These are phyloP conservation scores for Apiospora rasikravindrae DNA, from an alignment of 2,329 filamentous ascomycete species.

Conservation along the genomic window DNA sequence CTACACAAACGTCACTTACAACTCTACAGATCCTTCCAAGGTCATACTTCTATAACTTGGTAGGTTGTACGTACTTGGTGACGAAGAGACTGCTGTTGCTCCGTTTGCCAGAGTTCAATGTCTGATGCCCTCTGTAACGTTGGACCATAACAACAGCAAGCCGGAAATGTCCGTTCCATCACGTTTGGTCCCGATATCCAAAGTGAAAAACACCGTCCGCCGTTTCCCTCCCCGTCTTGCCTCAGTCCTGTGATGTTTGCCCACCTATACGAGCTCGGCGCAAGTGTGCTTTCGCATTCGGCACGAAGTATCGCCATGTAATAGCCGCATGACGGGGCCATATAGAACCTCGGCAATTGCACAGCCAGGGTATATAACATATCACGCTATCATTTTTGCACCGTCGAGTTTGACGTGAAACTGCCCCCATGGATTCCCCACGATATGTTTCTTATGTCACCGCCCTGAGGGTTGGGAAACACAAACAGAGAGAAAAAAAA, in stretches of 20 bases:
- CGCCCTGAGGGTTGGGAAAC: neutral
- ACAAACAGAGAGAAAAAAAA: neutral
- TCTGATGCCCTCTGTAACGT: neutral
- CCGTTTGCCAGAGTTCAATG: too few species aligned
- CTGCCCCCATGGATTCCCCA: conserved; percentile 11
- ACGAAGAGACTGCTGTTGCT: neutral
- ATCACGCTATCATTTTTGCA: neutral
- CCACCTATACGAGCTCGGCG: conserved; percentile 5
- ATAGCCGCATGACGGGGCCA: neutral
- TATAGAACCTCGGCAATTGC: conserved; percentile 2
- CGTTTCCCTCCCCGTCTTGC: neutral
- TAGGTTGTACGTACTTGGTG: neutral
- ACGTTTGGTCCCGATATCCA: neutral
- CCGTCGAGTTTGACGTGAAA: conserved; percentile 3
- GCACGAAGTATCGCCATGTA: conserved; percentile 5
- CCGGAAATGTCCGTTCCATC: neutral
- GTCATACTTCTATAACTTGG: neutral
- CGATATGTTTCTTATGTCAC: conserved; percentile 3
- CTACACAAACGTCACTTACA: conserved; percentile 4
- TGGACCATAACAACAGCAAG: too few species aligned
- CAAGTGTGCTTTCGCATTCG: conserved; percentile 9
- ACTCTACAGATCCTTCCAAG: neutral
- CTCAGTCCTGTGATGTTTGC: neutral
- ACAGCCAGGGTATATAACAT: neutral
- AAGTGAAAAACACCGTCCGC: neutral